Base-by-base conservation (phyloP, 2,329 filamentous ascomycete species). In the Didymella segeticola region DNA sequence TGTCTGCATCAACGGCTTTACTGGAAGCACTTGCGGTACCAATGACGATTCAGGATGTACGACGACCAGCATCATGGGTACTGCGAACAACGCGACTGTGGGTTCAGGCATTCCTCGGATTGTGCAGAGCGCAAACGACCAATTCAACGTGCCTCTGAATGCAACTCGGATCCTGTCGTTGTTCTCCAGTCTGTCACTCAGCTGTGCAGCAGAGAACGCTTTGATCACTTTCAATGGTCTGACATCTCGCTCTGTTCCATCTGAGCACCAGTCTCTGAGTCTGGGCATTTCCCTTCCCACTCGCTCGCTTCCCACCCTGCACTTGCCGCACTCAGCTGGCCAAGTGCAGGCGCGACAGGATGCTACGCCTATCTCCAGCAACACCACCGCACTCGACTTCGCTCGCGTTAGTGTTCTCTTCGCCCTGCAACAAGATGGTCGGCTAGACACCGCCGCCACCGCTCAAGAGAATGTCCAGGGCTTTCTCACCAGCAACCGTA, bases 1-100 rank as follows among this genome's bases (percentile, higher is more conserved):
- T 71, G 86, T 97, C 36, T 99, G 93, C 75, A 86, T 88, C 19
- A 92, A 95, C 65, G 91, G 93, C 1, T 98, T 93, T 71, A 93
- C 89, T 0, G 88, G 88, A 19, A 76, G 76, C 1, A 81, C 78
- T 14, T 90, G 88, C 67, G 76, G 74, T 4, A 61, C 75, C 12
- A 74, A 78, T 12, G 81, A 82, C 50, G 77, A 81, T 20, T 66
- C 63, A 14, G 80, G 79, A 39, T 90, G 87, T 64, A 81, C 82
- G 6, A 86, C 82, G 0, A 80, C 79, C 2, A 72, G 70, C 25
- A 68, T 79, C 20, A 60, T 74, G 19, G 72, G 75, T 15, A 73
- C 78, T 22, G 65, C 68, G 10, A 76, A 77, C 34, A 75, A 75
- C 45, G 91, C 91, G 26, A 97, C 92, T 0, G 79, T 97, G 45